Base-by-base conservation (phyloP, 1,139 yeast genomes). In the Starmera stellimalicola region DNA sequence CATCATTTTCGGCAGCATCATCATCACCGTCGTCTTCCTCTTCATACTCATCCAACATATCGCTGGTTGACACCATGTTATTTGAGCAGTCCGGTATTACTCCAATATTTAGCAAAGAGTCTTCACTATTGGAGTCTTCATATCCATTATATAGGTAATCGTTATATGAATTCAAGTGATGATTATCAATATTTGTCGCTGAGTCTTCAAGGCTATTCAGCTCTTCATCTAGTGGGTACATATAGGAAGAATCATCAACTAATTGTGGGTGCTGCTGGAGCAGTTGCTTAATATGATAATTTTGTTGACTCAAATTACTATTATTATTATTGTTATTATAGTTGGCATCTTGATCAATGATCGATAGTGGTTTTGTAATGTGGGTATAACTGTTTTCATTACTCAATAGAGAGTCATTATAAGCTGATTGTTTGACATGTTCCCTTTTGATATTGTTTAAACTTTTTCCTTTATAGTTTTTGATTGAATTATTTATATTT, bases 11-110 rank as follows among this genome's bases (percentile, higher is more conserved):
- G 7, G 23, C 27, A 8, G 7, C 5, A 4, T 28, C 18, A 12
- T 29, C 27, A 14, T 18, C 23, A 9, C 18, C 23, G 11, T 18
- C 28, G 25, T 22, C 25, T 9, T 22, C 25, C 11, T 4, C 25
- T 22, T 22, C 25, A 22, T n/a, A n/a, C 11, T 38, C 36, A 26
- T 35, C 38, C 16, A 37, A 29, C 14, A 29, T 33, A 1, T 33
- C 33, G n/a, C n/a, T n/a, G n/a, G n/a, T n/a, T n/a, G n/a, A n/a
- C n/a, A n/a, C n/a, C n/a, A n/a, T n/a, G n/a, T n/a, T n/a, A n/a
- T n/a, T n/a, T n/a, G n/a, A n/a, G n/a, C n/a, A n/a, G n/a, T n/a
- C n/a, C n/a, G n/a, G n/a, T n/a, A n/a, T n/a, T n/a, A n/a, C n/a
- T n/a, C n/a, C n/a, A n/a, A n/a, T n/a, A n/a, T n/a, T n/a, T n/a